A percentile compares a stretch with the other conserved stretches of the same genome.
phyloP scores from a whole-genome alignment of 768 basidiomycete species.

The Macrolepiota dolichaula region DNA sequence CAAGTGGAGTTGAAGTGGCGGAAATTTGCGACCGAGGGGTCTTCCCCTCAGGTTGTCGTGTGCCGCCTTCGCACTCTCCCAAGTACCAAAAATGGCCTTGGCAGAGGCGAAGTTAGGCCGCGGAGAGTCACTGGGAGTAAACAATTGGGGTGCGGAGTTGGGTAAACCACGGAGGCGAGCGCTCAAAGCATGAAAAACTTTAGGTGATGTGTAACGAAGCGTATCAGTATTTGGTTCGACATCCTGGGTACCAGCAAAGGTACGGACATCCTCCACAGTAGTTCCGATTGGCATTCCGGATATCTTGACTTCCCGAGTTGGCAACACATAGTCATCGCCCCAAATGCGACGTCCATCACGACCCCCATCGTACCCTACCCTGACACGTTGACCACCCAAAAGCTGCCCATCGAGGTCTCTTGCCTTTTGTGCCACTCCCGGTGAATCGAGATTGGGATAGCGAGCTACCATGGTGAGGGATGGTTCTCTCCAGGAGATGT shows the following conservation, averaged over 20 bases:
- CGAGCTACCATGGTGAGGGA: slow-evolving; percentile 40
- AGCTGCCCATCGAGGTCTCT: slow-evolving; percentile 31
- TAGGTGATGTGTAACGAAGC: background rate
- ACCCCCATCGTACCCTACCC: slow-evolving; percentile 36
- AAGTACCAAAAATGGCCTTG: slow-evolving; percentile 43
- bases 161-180: slow-evolving; percentile 4
- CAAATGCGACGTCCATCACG: slow-evolving; percentile 18
- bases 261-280: background rate
- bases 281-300: slow-evolving; percentile 5
- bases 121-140: slow-evolving; percentile 4
- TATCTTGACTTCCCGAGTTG: background rate
- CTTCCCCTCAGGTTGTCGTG: slow-evolving; percentile 31
- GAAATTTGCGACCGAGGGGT: slow-evolving; percentile 25
- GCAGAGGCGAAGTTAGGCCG: slow-evolving; percentile 16
- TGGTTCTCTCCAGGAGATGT: slow-evolving; percentile 50
- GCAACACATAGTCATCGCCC: background rate
- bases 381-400: slow-evolving; percentile 41
- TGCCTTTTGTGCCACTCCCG: slow-evolving; percentile 30
- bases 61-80: slow-evolving; percentile 44
- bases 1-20: slow-evolving; percentile 35
- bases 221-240: background rate
- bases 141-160: background rate
- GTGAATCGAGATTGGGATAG: slow-evolving; percentile 27
- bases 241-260: background rate
- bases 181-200: slow-evolving; percentile 3